phyloP scores from a whole-genome alignment of 805 yeast species.

The Dipodascopsis uninucleata region DNA sequence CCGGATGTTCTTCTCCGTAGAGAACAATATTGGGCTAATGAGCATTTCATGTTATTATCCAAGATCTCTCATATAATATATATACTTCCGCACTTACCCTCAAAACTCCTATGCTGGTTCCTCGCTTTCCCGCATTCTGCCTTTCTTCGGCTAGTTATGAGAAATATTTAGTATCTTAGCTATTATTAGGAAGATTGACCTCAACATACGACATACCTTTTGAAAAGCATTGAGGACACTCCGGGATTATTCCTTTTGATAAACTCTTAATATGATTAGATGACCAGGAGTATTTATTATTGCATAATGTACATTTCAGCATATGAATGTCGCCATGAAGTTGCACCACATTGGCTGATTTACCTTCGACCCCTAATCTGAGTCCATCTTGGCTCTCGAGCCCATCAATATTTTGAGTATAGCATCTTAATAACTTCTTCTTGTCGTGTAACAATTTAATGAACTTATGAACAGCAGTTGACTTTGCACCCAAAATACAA shows the following conservation, averaged over 20 bases:
- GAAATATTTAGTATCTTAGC: not conserved
- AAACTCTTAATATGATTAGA: conserved; percentile 46
- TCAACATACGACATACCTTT: conserved; percentile 28
- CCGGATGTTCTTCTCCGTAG: conserved; percentile 92
- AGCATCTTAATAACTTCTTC: conserved; percentile 73
- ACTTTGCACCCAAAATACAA: conserved; percentile 60
- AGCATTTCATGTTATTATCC: not conserved
- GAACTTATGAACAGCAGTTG: conserved; percentile 82
- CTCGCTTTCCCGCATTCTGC: conserved; percentile 65
- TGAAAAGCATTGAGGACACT: conserved; percentile 66
- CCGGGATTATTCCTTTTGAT: conserved; percentile 65
- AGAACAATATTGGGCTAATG: conserved; percentile 75
- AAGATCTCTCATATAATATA: too few relatives aligned
- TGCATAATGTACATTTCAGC: conserved; percentile 73
- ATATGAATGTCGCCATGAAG: conserved; percentile 83
- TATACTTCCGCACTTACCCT: conserved; percentile 37
- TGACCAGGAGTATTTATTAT: conserved; percentile 57
- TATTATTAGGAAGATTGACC: not conserved
- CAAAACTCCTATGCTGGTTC: conserved; percentile 69
- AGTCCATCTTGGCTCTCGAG: conserved; percentile 66
- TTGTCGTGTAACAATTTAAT: conserved; percentile 57
- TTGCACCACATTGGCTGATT: conserved; percentile 69
- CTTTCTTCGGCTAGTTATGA: conserved; percentile 47
- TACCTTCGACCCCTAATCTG: conserved; percentile 57
- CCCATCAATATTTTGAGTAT: conserved; percentile 94